phyloP scores from a whole-genome alignment of 257 asterid species.

The Handroanthus guayacan region DNA sequence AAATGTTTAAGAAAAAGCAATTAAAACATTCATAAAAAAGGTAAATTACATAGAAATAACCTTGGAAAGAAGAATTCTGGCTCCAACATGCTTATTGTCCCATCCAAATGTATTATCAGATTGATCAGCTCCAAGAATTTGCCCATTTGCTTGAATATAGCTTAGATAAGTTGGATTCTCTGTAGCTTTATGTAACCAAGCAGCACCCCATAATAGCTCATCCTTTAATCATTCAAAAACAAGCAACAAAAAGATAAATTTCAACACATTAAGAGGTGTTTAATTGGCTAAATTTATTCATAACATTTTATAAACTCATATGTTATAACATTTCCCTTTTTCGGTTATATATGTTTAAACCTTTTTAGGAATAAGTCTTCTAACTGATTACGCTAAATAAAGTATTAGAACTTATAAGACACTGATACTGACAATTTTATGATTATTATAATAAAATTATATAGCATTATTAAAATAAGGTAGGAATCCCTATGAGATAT shows the following conservation, averaged over 20 bases:
- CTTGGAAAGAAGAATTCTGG: constrained; percentile 94
- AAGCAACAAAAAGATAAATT: background rate
- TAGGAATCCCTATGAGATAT: too few relatives aligned
- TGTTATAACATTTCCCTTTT: too few relatives aligned
- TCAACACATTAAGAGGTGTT: background rate
- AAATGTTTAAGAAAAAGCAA: background rate
- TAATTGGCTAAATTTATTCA: too few relatives aligned
- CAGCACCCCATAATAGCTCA: constrained; percentile 99
- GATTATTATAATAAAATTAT: too few relatives aligned
- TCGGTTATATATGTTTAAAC: too few relatives aligned
- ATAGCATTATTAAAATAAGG: too few relatives aligned
- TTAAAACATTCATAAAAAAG: background rate
- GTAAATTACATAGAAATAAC: constrained; percentile 33
- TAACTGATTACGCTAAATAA: too few relatives aligned
- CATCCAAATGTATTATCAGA: constrained; percentile 90
- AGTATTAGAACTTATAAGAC: too few relatives aligned
- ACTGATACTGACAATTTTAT: too few relatives aligned
- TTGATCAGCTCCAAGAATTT: constrained; percentile 90
- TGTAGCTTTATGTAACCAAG: constrained; percentile 97
- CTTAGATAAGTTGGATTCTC: constrained; percentile 67
- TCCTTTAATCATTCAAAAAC: constrained; percentile 50
- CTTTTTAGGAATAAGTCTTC: too few relatives aligned
- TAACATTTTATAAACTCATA: too few relatives aligned
- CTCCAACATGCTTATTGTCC: constrained; percentile 99
- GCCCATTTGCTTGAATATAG: constrained; percentile 91